Percentiles rank a stretch among this genome's conserved stretches.
Evolutionary conservation across 306 rosid species (phyloP).

Genomic region (Dicorynia guianensis): DNA sequence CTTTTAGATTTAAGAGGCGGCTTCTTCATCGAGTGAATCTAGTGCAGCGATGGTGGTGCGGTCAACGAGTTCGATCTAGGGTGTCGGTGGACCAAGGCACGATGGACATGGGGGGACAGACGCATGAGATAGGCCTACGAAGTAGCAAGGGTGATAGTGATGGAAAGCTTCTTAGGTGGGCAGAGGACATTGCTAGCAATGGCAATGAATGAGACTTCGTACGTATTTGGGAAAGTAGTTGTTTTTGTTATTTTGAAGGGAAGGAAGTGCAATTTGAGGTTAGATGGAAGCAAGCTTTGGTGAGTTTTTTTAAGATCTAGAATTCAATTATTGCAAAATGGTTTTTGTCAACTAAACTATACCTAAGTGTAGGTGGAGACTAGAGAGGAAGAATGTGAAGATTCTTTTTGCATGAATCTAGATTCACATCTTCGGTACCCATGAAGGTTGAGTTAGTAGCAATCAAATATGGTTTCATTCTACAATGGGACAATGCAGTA

Average conservation of each 20-base stretch:
- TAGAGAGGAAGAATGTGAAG: no score
- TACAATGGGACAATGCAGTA: no score
- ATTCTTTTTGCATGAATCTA: no score
- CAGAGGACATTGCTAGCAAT: constrained; percentile 30
- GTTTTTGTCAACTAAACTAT: no score
- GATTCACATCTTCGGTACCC: no score
- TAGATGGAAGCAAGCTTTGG: not conserved
- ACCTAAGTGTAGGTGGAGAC: no score
- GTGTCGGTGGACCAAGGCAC: constrained; percentile 44
- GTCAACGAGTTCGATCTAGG: constrained; percentile 55
- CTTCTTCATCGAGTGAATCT: constrained; percentile 53
- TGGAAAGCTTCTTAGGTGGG: constrained; percentile 32
- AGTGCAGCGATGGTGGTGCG: constrained; percentile 52
- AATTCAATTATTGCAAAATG: no score
- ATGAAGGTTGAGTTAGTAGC: no score
- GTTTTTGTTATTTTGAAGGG: not conserved
- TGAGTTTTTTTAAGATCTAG: no score
- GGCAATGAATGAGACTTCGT: not conserved
- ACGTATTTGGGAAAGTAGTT: not conserved
- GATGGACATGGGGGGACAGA: constrained; percentile 39
- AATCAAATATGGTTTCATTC: no score
- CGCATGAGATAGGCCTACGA: constrained; percentile 41
- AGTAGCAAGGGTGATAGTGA: not conserved
- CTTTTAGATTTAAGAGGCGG: constrained; percentile 50
- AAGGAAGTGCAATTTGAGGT: constrained; percentile 34